Evolutionary conservation across 2,329 filamentous ascomycete genomes (phyloP), one percentile per base, ranked within the genome.

Genomic region (Chaetomium globosum): DNA sequence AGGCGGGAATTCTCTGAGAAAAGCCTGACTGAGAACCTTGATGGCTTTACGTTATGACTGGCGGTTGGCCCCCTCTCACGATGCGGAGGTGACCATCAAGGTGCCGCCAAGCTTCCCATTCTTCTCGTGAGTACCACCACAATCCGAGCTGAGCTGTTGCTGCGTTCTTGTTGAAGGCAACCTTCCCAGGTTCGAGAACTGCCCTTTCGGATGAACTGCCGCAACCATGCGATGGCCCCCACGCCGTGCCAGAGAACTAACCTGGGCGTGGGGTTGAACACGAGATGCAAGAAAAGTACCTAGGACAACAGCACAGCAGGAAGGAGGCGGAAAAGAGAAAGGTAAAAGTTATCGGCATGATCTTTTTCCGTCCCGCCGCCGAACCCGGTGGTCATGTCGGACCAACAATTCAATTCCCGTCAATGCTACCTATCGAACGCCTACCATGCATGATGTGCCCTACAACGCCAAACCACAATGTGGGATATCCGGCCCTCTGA

Each of bases 11-110:
- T 19, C 39, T 16, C 7, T 6, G 2, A 54, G 51, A n/a, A 30
- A 43, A 48, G n/a, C 13, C 31, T 23, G 49, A 39, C 23, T 28
- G 48, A 46, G 59, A 61, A 61, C 59, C 59, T 61, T 61, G 59
- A 61, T 61, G 49, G 58, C 33, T 33, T 53, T 61, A 53, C 49
- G 48, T 61, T 21, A 59, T 51, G 10, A 23, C 31, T 51, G 21
- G 16, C 31, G 21, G 6, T 43, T 53, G 33, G n/a, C 4, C 9
- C 33, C 31, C 48, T 46, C 51, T 10, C 51, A 30, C 12, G 13
- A 26, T 52, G 46, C 46, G 51, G 26, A n/a, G 26, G 46, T 21
- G 26, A 33, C 59, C 59, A 54, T 61, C 33, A 61, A 61, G 59
- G 59, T 61, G 23, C 26, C 36, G 59, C 59, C 59, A 61, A 61